Evolutionary conservation across 129 eudicot species (phyloP).

Genomic region (Saussurea involucrata): DNA sequence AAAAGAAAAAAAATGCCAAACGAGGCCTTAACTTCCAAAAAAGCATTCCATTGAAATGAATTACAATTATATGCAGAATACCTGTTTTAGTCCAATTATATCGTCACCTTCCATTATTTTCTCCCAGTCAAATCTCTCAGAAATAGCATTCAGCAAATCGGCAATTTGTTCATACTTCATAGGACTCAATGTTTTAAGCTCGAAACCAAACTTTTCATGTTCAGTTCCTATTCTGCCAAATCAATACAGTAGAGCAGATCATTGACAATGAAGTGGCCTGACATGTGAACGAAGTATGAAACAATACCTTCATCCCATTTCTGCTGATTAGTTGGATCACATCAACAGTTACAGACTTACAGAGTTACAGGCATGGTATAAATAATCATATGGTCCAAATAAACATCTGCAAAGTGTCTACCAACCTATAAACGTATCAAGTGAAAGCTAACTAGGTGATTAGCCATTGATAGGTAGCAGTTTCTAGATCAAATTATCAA

Average conservation of each 20-base stretch:
- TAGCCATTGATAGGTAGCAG: background rate
- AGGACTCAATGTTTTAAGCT: conserved; percentile 71
- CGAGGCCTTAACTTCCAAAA: background rate
- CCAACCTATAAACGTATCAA: background rate
- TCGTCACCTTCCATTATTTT: conserved; percentile 91
- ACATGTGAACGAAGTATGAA: background rate
- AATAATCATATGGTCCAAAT: background rate
- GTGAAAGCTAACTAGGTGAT: background rate
- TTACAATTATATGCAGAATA: conserved; percentile 15
- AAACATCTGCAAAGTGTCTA: background rate
- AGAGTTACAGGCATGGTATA: background rate
- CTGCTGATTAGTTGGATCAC: background rate
- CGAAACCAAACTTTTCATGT: conserved; percentile 97
- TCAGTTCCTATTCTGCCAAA: conserved; percentile 94
- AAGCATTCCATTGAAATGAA: background rate
- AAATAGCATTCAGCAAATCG: conserved; percentile 78
- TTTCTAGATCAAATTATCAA: background rate
- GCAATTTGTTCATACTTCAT: conserved; percentile 91
- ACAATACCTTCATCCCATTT: background rate
- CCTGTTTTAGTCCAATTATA: conserved; percentile 97
- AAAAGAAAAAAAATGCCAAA: background rate
- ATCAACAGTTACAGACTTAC: too few relatives aligned
- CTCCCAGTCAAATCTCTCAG: conserved; percentile 99
- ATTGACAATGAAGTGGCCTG: background rate
- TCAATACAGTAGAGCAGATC: conserved; percentile 10